A percentile compares a stretch with the other conserved stretches of the same genome.
Conservation (phyloP, 176 grass and related monocot species). For the Microstegium vimineum region DNA sequence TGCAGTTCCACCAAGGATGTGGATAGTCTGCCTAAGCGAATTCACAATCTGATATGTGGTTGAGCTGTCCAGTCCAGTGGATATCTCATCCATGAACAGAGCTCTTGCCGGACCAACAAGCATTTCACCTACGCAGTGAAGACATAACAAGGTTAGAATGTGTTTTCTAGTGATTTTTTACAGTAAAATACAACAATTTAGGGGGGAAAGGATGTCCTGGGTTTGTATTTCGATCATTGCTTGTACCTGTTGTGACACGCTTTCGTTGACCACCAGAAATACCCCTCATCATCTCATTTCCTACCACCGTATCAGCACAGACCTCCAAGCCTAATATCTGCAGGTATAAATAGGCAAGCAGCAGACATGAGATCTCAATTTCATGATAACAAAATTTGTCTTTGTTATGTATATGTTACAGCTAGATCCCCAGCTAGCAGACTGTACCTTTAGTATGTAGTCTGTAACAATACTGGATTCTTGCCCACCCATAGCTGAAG, state of each 20-base stretch:
- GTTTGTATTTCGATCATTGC: background rate
- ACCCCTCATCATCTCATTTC: constrained; percentile 87
- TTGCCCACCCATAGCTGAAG: constrained; percentile 68
- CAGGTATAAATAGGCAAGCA: constrained; percentile 9
- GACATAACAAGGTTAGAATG: background rate
- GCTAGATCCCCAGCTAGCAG: background rate
- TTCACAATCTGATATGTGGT: constrained; percentile 95
- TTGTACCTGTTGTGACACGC: constrained; percentile 87
- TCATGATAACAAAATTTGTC: background rate
- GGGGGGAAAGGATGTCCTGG: no score
- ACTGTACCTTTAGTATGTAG: constrained; percentile 84
- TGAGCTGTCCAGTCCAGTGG: constrained; percentile 92
- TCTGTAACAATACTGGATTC: constrained; percentile 78
- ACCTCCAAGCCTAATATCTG: constrained; percentile 87
- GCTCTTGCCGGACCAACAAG: no score
- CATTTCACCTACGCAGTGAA: background rate
- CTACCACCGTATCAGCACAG: constrained; percentile 87
- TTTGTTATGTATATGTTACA: constrained; percentile 10
- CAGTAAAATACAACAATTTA: background rate
- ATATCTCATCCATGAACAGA: constrained; percentile 62
- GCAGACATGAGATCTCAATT: constrained; percentile 1
- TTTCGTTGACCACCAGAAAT: constrained; percentile 93
- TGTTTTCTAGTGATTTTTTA: background rate
- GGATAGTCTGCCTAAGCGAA: constrained; percentile 76
- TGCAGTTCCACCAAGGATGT: constrained; percentile 78